Percentiles rank a stretch among this genome's conserved stretches.
phyloP scores from a whole-genome alignment of 495 filamentous ascomycete species.

The Hypoxylon lienhwacheense region DNA sequence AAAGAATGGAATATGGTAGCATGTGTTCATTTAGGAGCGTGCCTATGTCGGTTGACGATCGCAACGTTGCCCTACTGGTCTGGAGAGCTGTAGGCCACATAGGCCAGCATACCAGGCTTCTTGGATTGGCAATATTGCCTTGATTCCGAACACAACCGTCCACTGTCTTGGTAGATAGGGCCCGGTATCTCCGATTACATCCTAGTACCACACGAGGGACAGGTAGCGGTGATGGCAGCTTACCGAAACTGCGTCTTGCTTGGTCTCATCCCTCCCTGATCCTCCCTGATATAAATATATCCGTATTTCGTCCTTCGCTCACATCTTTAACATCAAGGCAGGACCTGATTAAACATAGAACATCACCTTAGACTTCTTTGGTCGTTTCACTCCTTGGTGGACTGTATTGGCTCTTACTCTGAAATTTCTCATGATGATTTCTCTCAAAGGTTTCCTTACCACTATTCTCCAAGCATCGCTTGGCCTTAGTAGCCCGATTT shows the following conservation, averaged over 20 bases:
- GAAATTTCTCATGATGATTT: slow-evolving; percentile 32
- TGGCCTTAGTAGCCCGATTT: slow-evolving; percentile 27
- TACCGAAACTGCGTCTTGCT: slow-evolving; percentile 7
- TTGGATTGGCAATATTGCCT: slow-evolving; percentile 8
- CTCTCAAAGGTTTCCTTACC: slow-evolving; percentile 25
- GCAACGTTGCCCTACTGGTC: slow-evolving; percentile 40
- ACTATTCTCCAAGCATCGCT: slow-evolving; percentile 34
- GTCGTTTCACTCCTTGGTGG: slow-evolving; percentile 11
- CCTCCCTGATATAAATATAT: slow-evolving; percentile 20
- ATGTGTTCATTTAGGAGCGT: slow-evolving; percentile 11
- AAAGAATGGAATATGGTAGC: slow-evolving; percentile 12
- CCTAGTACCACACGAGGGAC: slow-evolving; percentile 34
- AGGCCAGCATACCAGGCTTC: slow-evolving; percentile 7
- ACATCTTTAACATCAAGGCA: slow-evolving; percentile 10
- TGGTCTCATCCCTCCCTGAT: not conserved
- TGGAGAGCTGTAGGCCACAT: slow-evolving; percentile 12
- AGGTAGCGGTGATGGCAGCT: slow-evolving; percentile 3
- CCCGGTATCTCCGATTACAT: slow-evolving; percentile 18
- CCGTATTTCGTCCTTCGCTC: not conserved
- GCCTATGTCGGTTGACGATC: slow-evolving; percentile 16
- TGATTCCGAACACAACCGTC: slow-evolving; percentile 11
- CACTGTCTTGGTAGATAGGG: slow-evolving; percentile 1
- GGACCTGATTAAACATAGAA: slow-evolving; percentile 11
- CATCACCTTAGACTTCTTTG: slow-evolving; percentile 21
- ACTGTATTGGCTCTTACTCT: not conserved